Evolutionary conservation across 306 rosid genomes (phyloP), one percentile per base, ranked within the genome.

Genomic region (Vicia sativa): DNA sequence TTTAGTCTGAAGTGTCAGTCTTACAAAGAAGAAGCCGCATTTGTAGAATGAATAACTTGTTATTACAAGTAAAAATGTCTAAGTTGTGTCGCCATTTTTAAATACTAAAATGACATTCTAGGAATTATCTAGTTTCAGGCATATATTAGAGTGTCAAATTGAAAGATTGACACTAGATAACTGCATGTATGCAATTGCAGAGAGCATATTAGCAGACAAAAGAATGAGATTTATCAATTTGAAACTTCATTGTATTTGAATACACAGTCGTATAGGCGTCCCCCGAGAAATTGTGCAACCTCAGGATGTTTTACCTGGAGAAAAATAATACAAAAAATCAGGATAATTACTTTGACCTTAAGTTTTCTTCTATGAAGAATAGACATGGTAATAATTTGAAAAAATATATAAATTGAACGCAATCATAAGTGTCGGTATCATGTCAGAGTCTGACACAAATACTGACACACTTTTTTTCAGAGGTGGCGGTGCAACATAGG

Each of bases 201-300:
- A 41, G 65, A 41, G 68, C 65, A 18, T 39, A 69, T 50, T 67
- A 63, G 62, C 42, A 76, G 70, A 16, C 9, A 49, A 73, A 44
- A 66, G 59, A 71, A 58, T 67, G 48, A 69, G 59, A 16, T 42
- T 76, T 38, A 26, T 79, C n/a, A 86, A 80, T 48, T 46, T 34
- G 66, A 78, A 77, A 76, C 95, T 88, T 86, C 89, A 25, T 88
- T 86, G 86, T 86, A 90, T 74, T 93, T 90, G 77, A 93, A 80
- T 63, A 93, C 99, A n/a, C 97, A 93, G 34, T 93, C 97, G 18
- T 90, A 90, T 39, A 93, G 80, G 41, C 99, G 89, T 11, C 97
- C 90, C 26, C 97, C 99, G 15, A 93, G 97, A 82, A 93, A 88
- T 73, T 90, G 87, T 19, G 96, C 97, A 64, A 90, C 96, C 84